Percentiles rank a stretch among this genome's conserved stretches.
Conservation (phyloP, 1,284 basidiomycete genomes). For the Microbotryum scabiosae region DNA sequence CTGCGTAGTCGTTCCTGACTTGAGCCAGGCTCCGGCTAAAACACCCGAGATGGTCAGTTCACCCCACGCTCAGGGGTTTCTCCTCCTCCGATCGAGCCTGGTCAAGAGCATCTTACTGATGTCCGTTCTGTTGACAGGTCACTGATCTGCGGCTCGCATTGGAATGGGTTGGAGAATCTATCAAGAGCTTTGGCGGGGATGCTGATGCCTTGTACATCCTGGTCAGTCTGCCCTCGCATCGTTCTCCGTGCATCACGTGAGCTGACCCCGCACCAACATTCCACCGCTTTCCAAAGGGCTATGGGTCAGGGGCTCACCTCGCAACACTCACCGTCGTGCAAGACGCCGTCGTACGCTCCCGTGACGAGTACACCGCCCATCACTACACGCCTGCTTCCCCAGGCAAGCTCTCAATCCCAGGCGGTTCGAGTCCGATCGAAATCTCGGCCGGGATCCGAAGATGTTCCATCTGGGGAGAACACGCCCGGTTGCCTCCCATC, state of each 20-base stretch:
- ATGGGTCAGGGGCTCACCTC: constrained; percentile 32
- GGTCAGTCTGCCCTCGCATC: not conserved
- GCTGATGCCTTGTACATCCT: constrained; percentile 25
- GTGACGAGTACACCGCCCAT: constrained; percentile 25
- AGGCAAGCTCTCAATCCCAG: not conserved
- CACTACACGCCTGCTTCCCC: not conserved
- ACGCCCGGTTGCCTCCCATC: constrained; percentile 18
- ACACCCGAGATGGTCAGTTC: constrained; percentile 4
- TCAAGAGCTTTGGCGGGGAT: constrained; percentile 39
- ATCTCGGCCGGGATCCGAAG: constrained; percentile 22
- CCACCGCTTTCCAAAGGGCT: constrained; percentile 13
- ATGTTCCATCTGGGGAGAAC: constrained; percentile 21
- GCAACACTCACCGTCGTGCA: constrained; percentile 39
- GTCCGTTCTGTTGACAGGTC: constrained; percentile 36
- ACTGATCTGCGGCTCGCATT: constrained; percentile 39
- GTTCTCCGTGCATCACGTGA: too few relatives aligned
- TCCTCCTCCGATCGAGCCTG: constrained; percentile 19
- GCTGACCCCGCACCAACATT: too few relatives aligned
- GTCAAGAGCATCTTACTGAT: constrained; percentile 33
- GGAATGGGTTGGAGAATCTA: constrained; percentile 38
- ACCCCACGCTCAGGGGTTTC: not conserved
- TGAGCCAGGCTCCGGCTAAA: constrained; percentile 13
- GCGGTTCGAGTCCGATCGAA: constrained; percentile 1
- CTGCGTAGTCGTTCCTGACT: constrained; percentile 41
- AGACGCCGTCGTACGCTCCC: constrained; percentile 39